Evolutionary conservation across 1,284 basidiomycete species (phyloP), one percentile per base, ranked within the genome.

Genomic region (Leccinum pachyderme): DNA sequence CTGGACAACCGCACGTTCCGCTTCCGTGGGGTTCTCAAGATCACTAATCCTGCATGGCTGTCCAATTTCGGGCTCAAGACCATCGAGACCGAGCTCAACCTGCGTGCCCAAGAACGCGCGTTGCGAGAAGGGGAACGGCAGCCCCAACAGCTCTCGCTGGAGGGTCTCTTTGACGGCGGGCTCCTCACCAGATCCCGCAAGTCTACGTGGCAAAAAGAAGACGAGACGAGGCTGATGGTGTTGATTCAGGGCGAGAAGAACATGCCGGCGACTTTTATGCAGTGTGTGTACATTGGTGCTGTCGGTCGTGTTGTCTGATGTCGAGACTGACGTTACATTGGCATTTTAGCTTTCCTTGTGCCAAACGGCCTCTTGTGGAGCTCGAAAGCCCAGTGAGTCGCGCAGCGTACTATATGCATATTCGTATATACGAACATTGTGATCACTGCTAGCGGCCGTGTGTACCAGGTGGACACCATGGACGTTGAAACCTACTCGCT

Each of bases 21-120:
- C 6, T 81, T 84, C 55, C 77, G 74, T 45, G 83, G 81, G 1
- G 61, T 75, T 7, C 67, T 84, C 2, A 72, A 73, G 47, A 73
- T 86, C 50, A 59, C 71, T 12, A 53, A 65, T 3, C 69, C 79
- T 1, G 59, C 66, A 0, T 82, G 80, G 75, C 73, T 86, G 18
- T 78, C 80, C 0, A 67, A 71, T 0, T 63, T 64, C 51, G 83
- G 80, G 4, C 51, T 59, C 24, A 60, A 69, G 49, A 67, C 58
- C 51, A 61, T 84, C 6, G 68, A 80, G 48, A 39, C 52, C 6
- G 80, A 81, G 51, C 62, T 84, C 15, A 71, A 71, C 28, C 59
- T 72, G 32, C 71, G 79, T 25, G 75, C 75, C 37, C 51, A 61
- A 13, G 63, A 62, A 53, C 52, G 58, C 18, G 51, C 55, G 13